phyloP scores from a whole-genome alignment of 257 asterid genomes.

The Cordia subcordata region DNA sequence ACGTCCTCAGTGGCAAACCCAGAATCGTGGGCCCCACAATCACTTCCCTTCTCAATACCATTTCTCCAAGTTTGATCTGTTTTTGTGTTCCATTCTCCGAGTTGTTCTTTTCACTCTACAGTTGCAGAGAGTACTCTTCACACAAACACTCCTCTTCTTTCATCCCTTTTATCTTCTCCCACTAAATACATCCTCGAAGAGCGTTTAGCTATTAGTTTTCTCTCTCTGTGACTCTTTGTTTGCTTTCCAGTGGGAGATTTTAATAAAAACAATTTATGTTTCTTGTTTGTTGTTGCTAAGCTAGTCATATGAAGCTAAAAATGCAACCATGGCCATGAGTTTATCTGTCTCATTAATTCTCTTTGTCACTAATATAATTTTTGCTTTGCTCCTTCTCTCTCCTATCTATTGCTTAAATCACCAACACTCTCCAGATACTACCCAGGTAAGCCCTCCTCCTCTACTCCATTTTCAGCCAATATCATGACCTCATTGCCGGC shows the following conservation, averaged over 20 bases:
- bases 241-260: not conserved
- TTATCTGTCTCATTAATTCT: constrained; percentile 27
- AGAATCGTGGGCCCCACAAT: constrained; percentile 22
- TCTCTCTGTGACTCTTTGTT: not conserved
- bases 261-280: too few relatives aligned
- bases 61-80: constrained; percentile 15
- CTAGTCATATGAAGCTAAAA: constrained; percentile 14
- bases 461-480: not conserved
- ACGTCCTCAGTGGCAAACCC: constrained; percentile 25
- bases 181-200: not conserved
- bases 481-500: too few relatives aligned
- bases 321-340: constrained; percentile 58
- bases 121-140: constrained; percentile 3
- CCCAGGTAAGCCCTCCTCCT: constrained; percentile 10
- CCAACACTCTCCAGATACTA: constrained; percentile 19
- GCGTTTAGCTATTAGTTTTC: not conserved
- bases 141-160: not conserved
- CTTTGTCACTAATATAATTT: constrained; percentile 6
- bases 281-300: not conserved
- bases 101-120: constrained; percentile 63
- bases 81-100: constrained; percentile 40
- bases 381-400: constrained; percentile 27
- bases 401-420: constrained; percentile 29
- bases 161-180: not conserved
- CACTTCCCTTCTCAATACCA: constrained; percentile 22